These are phyloP conservation scores for Fusarium coicis DNA, from an alignment of 2,329 filamentous ascomycete genomes.

Conservation along the genomic window DNA sequence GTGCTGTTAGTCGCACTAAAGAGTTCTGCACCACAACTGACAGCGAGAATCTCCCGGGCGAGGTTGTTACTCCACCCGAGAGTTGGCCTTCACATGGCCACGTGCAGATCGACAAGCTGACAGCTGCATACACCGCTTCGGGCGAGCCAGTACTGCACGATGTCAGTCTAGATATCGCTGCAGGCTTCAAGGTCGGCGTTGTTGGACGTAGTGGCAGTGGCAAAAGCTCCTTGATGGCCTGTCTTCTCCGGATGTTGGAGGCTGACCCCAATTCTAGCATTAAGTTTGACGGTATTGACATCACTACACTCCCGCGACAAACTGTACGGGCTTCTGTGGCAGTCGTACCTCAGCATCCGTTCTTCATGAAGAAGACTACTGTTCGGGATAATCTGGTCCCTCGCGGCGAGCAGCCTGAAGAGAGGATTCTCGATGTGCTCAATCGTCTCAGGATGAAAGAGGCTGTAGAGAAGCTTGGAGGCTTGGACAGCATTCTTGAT, in stretches of 20 bases:
- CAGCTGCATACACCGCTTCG: slow-evolving; percentile 45
- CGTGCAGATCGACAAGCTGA: slow-evolving; percentile 44
- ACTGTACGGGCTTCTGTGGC: slow-evolving; percentile 49
- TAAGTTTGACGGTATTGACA: slow-evolving; percentile 56
- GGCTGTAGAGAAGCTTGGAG: slow-evolving; percentile 47
- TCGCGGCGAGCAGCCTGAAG: slow-evolving; percentile 18
- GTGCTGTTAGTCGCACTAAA: slow-evolving; percentile 23
- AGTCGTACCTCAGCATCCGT: slow-evolving; percentile 62
- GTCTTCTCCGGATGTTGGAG: slow-evolving; percentile 61
- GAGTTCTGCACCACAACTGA: slow-evolving; percentile 13
- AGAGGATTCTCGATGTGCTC: slow-evolving; percentile 52
- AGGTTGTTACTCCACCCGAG: not conserved
- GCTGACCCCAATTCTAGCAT: slow-evolving; percentile 53
- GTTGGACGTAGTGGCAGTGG: slow-evolving; percentile 57
- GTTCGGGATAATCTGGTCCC: slow-evolving; percentile 63
- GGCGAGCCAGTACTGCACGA: slow-evolving; percentile 42
- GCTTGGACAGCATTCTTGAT: slow-evolving; percentile 50
- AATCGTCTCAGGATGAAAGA: not conserved
- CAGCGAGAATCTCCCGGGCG: not conserved
- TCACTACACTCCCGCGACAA: slow-evolving; percentile 37
- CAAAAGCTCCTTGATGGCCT: slow-evolving; percentile 52
- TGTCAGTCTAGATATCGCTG: slow-evolving; percentile 45
- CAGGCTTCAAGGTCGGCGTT: slow-evolving; percentile 53
- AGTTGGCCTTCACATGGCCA: slow-evolving; percentile 14
- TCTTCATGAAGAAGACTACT: slow-evolving; percentile 57